Conservation (phyloP, 2,329 filamentous ascomycete genomes). For the Aspergillus spinulosporus region DNA sequence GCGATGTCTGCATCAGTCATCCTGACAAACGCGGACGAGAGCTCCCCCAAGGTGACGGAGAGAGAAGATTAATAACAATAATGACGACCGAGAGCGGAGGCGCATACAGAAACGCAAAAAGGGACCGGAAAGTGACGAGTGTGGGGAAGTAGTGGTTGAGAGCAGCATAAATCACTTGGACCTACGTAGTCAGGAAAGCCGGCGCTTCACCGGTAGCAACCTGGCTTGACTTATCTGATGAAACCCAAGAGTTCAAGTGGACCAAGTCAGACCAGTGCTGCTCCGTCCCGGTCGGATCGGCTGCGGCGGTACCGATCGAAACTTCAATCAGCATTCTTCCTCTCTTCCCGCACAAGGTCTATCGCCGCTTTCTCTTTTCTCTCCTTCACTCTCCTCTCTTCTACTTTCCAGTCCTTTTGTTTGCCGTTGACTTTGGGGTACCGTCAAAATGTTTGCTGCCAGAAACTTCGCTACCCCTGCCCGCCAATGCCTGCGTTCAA, state of each 20-base stretch:
- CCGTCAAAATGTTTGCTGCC: constrained; percentile 73
- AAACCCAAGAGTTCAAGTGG: constrained; percentile 17
- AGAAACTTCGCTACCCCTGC: constrained; percentile 74
- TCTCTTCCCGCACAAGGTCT: constrained; percentile 24
- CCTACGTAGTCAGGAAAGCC: background rate
- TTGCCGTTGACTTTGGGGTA: constrained; percentile 25
- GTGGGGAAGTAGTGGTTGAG: constrained; percentile 1
- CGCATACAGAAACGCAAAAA: constrained; percentile 18
- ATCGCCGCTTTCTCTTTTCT: constrained; percentile 23
- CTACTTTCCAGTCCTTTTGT: constrained; percentile 16
- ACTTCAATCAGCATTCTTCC: constrained; percentile 15
- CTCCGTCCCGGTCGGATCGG: constrained; percentile 24
- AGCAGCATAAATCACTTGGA: background rate
- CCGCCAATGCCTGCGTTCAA: constrained; percentile 75
- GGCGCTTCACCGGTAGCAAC: background rate
- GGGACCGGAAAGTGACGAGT: constrained; percentile 1
- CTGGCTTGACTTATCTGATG: constrained; percentile 24
- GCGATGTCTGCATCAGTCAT: constrained; percentile 76
- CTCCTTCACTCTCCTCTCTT: constrained; percentile 18
- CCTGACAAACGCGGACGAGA: constrained; percentile 25
- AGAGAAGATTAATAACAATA: background rate
- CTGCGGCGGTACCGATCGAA: constrained; percentile 24
- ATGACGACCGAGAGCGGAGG: constrained; percentile 12
- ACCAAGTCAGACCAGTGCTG: background rate
- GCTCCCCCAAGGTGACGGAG: constrained; percentile 11